Conservation (phyloP, 2,329 filamentous ascomycete species). For the Coniella vitis region DNA sequence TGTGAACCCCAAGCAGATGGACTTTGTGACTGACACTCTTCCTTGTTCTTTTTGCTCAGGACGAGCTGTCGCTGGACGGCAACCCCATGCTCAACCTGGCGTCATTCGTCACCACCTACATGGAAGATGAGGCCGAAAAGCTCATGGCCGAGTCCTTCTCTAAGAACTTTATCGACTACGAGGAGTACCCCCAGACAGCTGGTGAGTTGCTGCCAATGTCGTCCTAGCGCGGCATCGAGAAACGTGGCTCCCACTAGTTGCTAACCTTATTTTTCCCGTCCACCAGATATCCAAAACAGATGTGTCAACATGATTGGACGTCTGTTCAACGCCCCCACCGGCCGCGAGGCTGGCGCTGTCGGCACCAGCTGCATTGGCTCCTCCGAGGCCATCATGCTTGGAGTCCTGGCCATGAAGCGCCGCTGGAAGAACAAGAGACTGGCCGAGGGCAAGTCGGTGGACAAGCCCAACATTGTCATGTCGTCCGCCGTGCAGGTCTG, state of each 20-base stretch:
- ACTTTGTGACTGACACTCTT: too few species aligned
- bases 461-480: constrained; percentile 89
- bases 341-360: constrained; percentile 53
- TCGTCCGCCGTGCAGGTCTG: constrained; percentile 93
- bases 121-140: constrained; percentile 93
- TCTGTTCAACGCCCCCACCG: constrained; percentile 72
- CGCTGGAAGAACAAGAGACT: constrained; percentile 83
- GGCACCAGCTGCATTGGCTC: constrained; percentile 84
- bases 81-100: constrained; percentile 85
- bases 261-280: background rate
- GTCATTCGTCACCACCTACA: constrained; percentile 76
- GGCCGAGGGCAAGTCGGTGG: constrained; percentile 72
- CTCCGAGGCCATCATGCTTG: constrained; percentile 82
- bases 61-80: constrained; percentile 84
- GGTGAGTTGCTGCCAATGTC: constrained; percentile 32
- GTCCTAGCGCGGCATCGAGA: too few species aligned
- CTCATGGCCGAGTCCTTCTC: constrained; percentile 88
- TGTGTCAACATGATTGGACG: constrained; percentile 87
- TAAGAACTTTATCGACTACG: constrained; percentile 94
- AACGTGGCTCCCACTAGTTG: too few species aligned
- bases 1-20: too few species aligned
- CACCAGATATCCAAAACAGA: constrained; percentile 67
- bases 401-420: constrained; percentile 87
- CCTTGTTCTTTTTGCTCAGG: constrained; percentile 38
- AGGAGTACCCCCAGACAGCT: constrained; percentile 74